Evolutionary conservation across 192 early-diverging fungal genomes (phyloP).

Genomic region (Oehlia diaphana): DNA sequence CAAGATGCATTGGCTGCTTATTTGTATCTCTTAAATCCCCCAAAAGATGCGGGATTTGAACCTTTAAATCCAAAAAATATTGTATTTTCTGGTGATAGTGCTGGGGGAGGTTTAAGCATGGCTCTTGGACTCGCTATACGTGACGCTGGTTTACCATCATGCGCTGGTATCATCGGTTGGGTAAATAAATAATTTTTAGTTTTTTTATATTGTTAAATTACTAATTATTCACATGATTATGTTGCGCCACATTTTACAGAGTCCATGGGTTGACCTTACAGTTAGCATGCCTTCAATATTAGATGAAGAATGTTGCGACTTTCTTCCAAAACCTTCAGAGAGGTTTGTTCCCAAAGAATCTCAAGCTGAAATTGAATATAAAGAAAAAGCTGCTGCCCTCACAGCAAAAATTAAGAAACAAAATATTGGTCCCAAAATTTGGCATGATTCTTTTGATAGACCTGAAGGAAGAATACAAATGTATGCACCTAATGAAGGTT

Average conservation of each 20-base stretch:
- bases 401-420: constrained; percentile 21
- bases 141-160: constrained; percentile 55
- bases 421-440: constrained; percentile 6
- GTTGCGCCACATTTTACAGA: background rate
- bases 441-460: constrained; percentile 30
- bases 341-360: constrained; percentile 33
- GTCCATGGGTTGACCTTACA: constrained; percentile 46
- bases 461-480: constrained; percentile 42
- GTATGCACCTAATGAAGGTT: constrained; percentile 46
- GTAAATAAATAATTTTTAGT: background rate
- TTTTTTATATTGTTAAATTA: background rate
- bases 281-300: constrained; percentile 47
- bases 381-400: constrained; percentile 29
- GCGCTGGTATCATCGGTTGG: constrained; percentile 54
- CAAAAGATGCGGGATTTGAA: constrained; percentile 41
- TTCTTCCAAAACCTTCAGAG: constrained; percentile 33
- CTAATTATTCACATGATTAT: background rate
- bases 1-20: constrained; percentile 82
- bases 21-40: constrained; percentile 58
- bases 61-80: constrained; percentile 56
- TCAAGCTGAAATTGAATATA: constrained; percentile 34
- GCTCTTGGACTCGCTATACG: constrained; percentile 56
- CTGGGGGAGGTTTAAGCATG: constrained; percentile 64
- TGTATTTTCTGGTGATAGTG: constrained; percentile 68
- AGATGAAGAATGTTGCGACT: constrained; percentile 34